These are phyloP conservation scores for Turritis glabra DNA, from an alignment of 345 rosid species.

Conservation along the genomic window DNA sequence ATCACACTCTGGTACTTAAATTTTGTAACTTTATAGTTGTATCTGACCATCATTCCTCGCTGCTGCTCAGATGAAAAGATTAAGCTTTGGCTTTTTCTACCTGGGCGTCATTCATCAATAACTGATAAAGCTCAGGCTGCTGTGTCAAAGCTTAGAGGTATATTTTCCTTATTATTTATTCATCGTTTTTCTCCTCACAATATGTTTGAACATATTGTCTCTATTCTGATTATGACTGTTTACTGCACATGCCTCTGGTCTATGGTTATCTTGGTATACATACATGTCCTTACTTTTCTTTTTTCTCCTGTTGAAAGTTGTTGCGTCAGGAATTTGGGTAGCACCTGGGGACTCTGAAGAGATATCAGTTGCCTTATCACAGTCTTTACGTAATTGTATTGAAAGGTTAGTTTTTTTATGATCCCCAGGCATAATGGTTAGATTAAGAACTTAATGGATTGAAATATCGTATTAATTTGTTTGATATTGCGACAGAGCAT, in stretches of 20 bases:
- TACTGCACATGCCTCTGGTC: constrained; percentile 4
- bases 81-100: constrained; percentile 98
- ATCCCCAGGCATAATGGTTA: constrained; percentile 14
- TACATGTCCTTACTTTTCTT: constrained; percentile 17
- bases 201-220: neutral
- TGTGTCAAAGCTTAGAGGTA: constrained; percentile 85
- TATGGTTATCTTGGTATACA: constrained; percentile 9
- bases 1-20: neutral
- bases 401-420: constrained; percentile 67
- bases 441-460: constrained; percentile 9
- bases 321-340: constrained; percentile 93
- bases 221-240: constrained; percentile 5
- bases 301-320: constrained; percentile 54
- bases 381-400: constrained; percentile 79
- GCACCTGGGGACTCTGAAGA: constrained; percentile 99
- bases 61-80: constrained; percentile 78
- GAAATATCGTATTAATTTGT: constrained; percentile 21
- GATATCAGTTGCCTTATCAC: constrained; percentile 93
- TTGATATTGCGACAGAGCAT: constrained; percentile 54
- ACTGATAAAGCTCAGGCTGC: constrained; percentile 78
- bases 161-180: neutral
- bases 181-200: neutral
- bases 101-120: constrained; percentile 73
- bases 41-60: constrained; percentile 8
- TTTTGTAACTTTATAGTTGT: neutral